Evolutionary conservation across 129 eudicot species (phyloP), one percentile per base, ranked within the genome.

Genomic region (Scalesia atractyloides): DNA sequence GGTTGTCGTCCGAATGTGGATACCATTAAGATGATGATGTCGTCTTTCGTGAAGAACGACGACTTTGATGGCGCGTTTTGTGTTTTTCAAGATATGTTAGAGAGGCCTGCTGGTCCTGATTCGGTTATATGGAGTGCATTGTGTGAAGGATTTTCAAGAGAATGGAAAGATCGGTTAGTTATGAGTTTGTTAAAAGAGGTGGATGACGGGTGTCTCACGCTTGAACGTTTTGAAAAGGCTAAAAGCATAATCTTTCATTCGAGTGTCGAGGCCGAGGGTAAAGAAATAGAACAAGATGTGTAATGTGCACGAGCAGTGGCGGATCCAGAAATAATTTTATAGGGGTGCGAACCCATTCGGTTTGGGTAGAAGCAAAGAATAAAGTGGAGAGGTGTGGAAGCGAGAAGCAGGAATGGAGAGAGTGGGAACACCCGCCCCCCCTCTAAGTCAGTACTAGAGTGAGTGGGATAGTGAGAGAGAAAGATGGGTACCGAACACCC

Each of bases 1-100:
- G 90, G 89, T 48, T 87, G 85, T 82, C 84, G 76, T 49, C 98
- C 98, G 20, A 89, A 85, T 84, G 75, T 65, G 80, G 64, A 58
- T 12, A 85, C 90, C 2, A 22, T 83, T 12, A 85, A 81, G 79
- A 79, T 82, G 79, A 65, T 92, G 78, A 79, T 86, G 66, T 82
- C 84, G 18, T 62, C 88, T 9, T 85, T 89, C 50, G 52, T 84
- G 72, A 48, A 73, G 73, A 87, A 83, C 68, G 86, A 78, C 69
- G 98, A 92, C 82, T 92, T 68, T 74, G 93, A 83, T 64, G 95
- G 88, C 49, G 96, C 88, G 26, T 75, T 84, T 56, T 47, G 67
- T 56, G 70, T 85, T 14, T 69, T 85, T 68, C 77, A 71, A 60
- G 96, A 86, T 68, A 89, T 87, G 88, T 60, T 87, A 36, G 82